These are phyloP conservation scores for Lentinus polychrous DNA, from an alignment of 1,284 basidiomycete genomes.

Conservation along the genomic window DNA sequence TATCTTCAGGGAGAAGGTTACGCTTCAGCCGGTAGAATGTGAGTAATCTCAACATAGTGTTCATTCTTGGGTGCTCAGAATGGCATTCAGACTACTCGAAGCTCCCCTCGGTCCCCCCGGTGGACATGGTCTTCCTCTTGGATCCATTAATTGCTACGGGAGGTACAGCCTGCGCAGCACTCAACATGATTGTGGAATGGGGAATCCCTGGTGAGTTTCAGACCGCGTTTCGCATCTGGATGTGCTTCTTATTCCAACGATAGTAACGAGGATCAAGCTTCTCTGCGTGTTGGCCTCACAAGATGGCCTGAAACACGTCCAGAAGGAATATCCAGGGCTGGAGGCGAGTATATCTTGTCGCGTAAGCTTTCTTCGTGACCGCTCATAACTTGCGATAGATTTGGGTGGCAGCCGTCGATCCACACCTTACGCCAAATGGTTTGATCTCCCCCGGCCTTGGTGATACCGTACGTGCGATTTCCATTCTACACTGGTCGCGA, in stretches of 20 bases:
- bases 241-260: conserved; percentile 1
- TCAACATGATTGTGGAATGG: conserved; percentile 84
- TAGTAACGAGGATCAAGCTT: conserved; percentile 75
- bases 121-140: conserved; percentile 81
- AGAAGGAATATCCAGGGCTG: conserved; percentile 65
- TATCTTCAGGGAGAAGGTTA: conserved; percentile 84
- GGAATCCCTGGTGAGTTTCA: conserved; percentile 57
- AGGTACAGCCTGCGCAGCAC: conserved; percentile 84
- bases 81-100: conserved; percentile 77
- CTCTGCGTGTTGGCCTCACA: conserved; percentile 79
- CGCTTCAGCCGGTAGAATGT: conserved; percentile 92
- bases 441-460: conserved; percentile 85
- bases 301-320: conserved; percentile 67
- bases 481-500: background rate
- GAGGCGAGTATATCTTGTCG: conserved; percentile 38
- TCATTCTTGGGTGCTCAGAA: conserved; percentile 5
- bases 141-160: conserved; percentile 94
- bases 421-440: conserved; percentile 63
- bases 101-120: conserved; percentile 69
- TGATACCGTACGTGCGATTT: conserved; percentile 57
- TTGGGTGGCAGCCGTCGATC: conserved; percentile 79
- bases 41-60: conserved; percentile 17
- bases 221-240: background rate
- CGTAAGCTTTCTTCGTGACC: background rate
- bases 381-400: conserved; percentile 43